Percentiles rank a stretch among this genome's conserved stretches.
Conservation (phyloP, 495 filamentous ascomycete species). For the Cercophora scortea region DNA sequence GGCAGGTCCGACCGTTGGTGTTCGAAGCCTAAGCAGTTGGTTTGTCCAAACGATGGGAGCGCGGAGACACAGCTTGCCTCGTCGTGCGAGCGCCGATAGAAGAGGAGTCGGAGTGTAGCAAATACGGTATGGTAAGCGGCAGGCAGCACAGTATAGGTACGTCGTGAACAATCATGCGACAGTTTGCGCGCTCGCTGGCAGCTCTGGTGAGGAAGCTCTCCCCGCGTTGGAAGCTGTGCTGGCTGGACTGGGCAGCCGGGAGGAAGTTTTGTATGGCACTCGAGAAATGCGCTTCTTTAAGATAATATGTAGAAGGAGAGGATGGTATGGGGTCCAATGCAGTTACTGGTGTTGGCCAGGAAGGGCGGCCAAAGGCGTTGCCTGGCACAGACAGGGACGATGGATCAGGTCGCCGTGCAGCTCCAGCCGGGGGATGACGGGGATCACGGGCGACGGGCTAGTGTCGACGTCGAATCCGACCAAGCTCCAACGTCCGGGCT, state of each 20-base stretch:
- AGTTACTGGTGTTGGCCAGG: neutral
- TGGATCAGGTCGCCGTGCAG: slow-evolving; percentile 9
- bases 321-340: too few relatives aligned
- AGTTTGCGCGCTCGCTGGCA: slow-evolving; percentile 3
- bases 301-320: too few relatives aligned
- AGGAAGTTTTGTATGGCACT: neutral
- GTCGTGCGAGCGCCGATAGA: neutral
- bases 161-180: neutral
- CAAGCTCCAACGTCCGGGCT: too few relatives aligned
- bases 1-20: too few relatives aligned
- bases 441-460: neutral
- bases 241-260: neutral
- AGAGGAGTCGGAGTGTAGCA: neutral
- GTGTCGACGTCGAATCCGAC: too few relatives aligned
- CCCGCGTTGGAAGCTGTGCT: slow-evolving; percentile 1
- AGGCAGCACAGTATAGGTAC: slow-evolving; percentile 9
- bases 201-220: slow-evolving; percentile 1
- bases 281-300: neutral
- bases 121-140: neutral
- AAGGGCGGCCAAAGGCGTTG: neutral
- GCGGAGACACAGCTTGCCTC: neutral
- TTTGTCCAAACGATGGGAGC: neutral
- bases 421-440: neutral
- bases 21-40: too few relatives aligned
- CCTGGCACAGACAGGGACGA: neutral